Evolutionary conservation across 371 early-diverging fungal genomes (phyloP).

Genomic region (Mucor indicus): DNA sequence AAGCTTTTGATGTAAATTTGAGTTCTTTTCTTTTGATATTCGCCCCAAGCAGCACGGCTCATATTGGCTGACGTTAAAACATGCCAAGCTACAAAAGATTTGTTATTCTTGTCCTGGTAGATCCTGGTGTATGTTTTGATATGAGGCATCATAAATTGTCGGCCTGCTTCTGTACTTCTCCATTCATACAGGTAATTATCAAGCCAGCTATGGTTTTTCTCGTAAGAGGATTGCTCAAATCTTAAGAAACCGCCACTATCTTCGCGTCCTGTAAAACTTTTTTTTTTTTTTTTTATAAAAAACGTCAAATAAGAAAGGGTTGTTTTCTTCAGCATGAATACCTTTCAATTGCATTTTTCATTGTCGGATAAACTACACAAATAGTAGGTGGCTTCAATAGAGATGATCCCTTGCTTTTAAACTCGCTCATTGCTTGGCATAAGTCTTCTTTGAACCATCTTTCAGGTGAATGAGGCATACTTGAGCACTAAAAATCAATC

Average conservation of each 20-base stretch:
- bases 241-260: conserved; percentile 1
- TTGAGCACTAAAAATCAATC: background rate
- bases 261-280: conserved; percentile 2
- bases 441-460: conserved; percentile 1
- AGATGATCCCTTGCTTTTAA: background rate
- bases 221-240: conserved; percentile 2
- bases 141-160: conserved; percentile 3
- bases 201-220: conserved; percentile 1
- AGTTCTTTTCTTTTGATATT: conserved; percentile 3
- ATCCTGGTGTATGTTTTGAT: conserved; percentile 7
- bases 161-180: conserved; percentile 1
- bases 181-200: conserved; percentile 4
- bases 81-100: background rate
- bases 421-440: background rate
- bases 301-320: no score
- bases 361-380: conserved; percentile 1
- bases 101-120: background rate
- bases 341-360: conserved; percentile 1
- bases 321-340: background rate
- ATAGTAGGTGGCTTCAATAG: background rate
- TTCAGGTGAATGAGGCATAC: conserved; percentile 5
- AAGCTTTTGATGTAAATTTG: conserved; percentile 9
- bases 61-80: conserved; percentile 1
- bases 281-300: no score
- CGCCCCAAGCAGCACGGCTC: conserved; percentile 13